A percentile compares a stretch with the other conserved stretches of the same genome.
Evolutionary conservation across 192 early-diverging fungal genomes (phyloP).

Genomic region (Lunasporangiospora selenospora): DNA sequence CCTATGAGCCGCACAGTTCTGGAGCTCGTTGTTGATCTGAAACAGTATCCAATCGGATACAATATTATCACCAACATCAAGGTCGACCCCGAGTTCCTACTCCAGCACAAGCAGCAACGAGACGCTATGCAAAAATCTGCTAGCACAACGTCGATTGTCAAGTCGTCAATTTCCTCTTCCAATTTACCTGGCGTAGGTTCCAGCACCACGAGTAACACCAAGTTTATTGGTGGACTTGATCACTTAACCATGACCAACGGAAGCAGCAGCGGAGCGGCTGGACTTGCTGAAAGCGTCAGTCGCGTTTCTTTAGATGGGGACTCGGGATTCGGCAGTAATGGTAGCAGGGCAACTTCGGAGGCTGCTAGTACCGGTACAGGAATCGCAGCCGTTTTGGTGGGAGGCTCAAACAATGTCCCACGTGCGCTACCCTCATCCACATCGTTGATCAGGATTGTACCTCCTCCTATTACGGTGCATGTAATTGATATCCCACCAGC

Average conservation of each 20-base stretch:
- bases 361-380: constrained; percentile 34
- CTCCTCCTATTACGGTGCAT: constrained; percentile 25
- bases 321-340: not conserved
- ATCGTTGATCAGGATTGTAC: constrained; percentile 40
- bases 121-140: constrained; percentile 3
- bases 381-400: constrained; percentile 40
- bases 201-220: not conserved
- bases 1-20: constrained; percentile 23
- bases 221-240: constrained; percentile 41
- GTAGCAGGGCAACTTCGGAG: constrained; percentile 4
- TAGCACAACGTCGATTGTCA: constrained; percentile 9
- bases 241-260: too few relatives aligned
- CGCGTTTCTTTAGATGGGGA: constrained; percentile 8
- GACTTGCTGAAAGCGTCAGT: not conserved
- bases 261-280: not conserved
- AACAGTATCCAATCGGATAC: constrained; percentile 48
- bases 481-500: constrained; percentile 43
- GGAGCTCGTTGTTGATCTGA: constrained; percentile 40
- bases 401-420: constrained; percentile 19
- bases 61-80: constrained; percentile 47
- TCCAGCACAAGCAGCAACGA: constrained; percentile 40
- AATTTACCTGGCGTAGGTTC: not conserved
- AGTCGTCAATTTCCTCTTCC: constrained; percentile 9
- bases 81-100: constrained; percentile 41
- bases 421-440: constrained; percentile 36